Percentiles rank a stretch among this genome's conserved stretches.
phyloP scores from a whole-genome alignment of 2,329 filamentous ascomycete genomes.

The Aspergillus tubingensis region DNA sequence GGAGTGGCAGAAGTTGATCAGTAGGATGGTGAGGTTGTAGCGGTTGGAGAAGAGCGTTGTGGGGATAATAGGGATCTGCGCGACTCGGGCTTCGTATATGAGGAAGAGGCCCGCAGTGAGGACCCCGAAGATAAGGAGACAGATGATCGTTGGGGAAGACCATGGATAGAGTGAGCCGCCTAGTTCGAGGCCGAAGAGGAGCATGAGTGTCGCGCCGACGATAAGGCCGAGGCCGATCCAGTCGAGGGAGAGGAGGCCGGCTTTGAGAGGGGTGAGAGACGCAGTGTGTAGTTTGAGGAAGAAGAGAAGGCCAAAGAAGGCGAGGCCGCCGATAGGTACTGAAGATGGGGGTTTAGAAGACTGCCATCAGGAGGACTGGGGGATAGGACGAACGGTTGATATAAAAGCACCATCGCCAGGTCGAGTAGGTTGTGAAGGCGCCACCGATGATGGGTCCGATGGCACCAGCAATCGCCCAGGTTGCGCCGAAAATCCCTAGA shows the following conservation, averaged over 20 bases:
- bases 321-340: constrained; percentile 9
- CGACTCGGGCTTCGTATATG: constrained; percentile 68
- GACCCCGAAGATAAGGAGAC: constrained; percentile 70
- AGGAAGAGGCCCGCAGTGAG: constrained; percentile 65
- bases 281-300: constrained; percentile 13
- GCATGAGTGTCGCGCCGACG: constrained; percentile 64
- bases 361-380: not conserved
- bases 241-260: constrained; percentile 48
- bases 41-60: constrained; percentile 62
- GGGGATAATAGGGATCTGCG: constrained; percentile 74
- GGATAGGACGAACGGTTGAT: constrained; percentile 1
- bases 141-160: constrained; percentile 71
- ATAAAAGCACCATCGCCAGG: constrained; percentile 54
- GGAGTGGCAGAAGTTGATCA: constrained; percentile 66
- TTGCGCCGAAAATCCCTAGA: not conserved
- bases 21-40: constrained; percentile 63
- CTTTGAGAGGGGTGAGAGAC: constrained; percentile 22
- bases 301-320: constrained; percentile 3
- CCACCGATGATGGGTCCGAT: constrained; percentile 11
- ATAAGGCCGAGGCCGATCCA: constrained; percentile 64
- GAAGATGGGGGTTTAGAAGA: not conserved
- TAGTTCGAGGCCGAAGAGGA: constrained; percentile 59
- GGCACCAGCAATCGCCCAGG: constrained; percentile 53
- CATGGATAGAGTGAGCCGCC: constrained; percentile 72
- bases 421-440: constrained; percentile 55